These are phyloP conservation scores for Hirsutella minnesotensis DNA, from an alignment of 2,329 filamentous ascomycete genomes.

Conservation along the genomic window DNA sequence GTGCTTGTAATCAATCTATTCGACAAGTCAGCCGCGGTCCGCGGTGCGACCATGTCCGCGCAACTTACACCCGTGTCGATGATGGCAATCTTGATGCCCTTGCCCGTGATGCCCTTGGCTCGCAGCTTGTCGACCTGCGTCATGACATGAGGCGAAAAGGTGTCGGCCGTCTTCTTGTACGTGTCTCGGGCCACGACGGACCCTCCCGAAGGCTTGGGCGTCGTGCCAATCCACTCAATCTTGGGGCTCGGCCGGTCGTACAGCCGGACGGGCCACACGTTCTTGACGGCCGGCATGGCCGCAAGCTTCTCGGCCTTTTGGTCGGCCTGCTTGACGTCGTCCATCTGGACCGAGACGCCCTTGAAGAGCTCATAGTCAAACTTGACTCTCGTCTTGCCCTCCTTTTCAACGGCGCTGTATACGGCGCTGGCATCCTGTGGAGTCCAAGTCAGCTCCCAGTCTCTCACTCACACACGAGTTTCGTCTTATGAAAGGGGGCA, in stretches of 20 bases:
- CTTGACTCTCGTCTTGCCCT: conserved; percentile 33
- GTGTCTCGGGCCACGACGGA: conserved; percentile 7
- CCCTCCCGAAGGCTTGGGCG: conserved; percentile 8
- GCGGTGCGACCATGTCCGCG: too few species aligned
- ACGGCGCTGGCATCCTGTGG: conserved; percentile 7
- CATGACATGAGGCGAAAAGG: conserved; percentile 40
- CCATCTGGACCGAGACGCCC: conserved; percentile 40
- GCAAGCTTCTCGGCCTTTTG: conserved; percentile 28
- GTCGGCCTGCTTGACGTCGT: conserved; percentile 31
- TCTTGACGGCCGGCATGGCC: conserved; percentile 31
- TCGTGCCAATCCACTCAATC: conserved; percentile 30
- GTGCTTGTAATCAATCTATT: conserved; percentile 49
- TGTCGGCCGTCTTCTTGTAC: conserved; percentile 17
- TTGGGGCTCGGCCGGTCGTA: conserved; percentile 33
- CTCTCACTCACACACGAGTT: too few species aligned
- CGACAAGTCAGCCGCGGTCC: not conserved
- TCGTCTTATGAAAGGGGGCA: conserved; percentile 1
- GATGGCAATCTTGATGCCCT: conserved; percentile 40
- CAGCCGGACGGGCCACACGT: conserved; percentile 34
- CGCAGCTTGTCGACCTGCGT: conserved; percentile 43
- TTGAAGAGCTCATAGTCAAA: conserved; percentile 41
- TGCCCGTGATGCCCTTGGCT: conserved; percentile 33
- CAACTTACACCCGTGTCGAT: conserved; percentile 41
- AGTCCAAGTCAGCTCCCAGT: conserved; percentile 5
- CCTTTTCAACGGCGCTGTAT: conserved; percentile 11